Conservation (phyloP, 768 basidiomycete species). For the Chiua virens region DNA sequence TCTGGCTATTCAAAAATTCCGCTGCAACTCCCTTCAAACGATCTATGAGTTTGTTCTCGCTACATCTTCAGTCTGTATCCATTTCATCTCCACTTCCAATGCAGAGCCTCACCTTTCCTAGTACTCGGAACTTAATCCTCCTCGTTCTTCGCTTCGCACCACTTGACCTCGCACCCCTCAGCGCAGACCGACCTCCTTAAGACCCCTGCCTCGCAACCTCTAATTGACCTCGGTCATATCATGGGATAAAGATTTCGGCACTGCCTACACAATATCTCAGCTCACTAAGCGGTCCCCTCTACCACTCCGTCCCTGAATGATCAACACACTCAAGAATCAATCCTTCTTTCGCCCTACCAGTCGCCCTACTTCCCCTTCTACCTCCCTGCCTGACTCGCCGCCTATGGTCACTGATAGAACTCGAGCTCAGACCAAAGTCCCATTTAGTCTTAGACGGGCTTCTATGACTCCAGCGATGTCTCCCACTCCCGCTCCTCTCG, state of each 20-base stretch:
- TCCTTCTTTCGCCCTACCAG: slow-evolving; percentile 65
- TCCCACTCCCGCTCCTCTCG: slow-evolving; percentile 41
- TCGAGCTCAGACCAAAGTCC: slow-evolving; percentile 57
- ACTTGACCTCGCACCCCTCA: slow-evolving; percentile 56
- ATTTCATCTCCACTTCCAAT: not conserved
- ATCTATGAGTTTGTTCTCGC: slow-evolving; percentile 56
- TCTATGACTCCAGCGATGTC: slow-evolving; percentile 37
- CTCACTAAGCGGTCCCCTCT: not conserved
- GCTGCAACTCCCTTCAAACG: slow-evolving; percentile 23
- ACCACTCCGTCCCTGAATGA: slow-evolving; percentile 37
- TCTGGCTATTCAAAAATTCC: too few relatives aligned
- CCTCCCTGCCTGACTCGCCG: slow-evolving; percentile 39
- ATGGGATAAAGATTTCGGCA: slow-evolving; percentile 44
- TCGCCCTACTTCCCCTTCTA: slow-evolving; percentile 58
- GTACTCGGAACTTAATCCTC: slow-evolving; percentile 33
- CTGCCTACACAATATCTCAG: slow-evolving; percentile 29
- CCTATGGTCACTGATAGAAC: slow-evolving; percentile 42
- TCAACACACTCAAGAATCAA: slow-evolving; percentile 67
- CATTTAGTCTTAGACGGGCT: slow-evolving; percentile 60
- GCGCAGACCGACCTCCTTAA: slow-evolving; percentile 82
- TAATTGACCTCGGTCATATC: not conserved
- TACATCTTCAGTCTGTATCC: slow-evolving; percentile 27
- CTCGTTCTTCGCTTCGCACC: slow-evolving; percentile 59
- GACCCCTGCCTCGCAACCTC: slow-evolving; percentile 27
- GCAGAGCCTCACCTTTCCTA: slow-evolving; percentile 12